These are phyloP conservation scores for Diplodia corticola DNA, from an alignment of 2,329 filamentous ascomycete species.

Conservation along the genomic window DNA sequence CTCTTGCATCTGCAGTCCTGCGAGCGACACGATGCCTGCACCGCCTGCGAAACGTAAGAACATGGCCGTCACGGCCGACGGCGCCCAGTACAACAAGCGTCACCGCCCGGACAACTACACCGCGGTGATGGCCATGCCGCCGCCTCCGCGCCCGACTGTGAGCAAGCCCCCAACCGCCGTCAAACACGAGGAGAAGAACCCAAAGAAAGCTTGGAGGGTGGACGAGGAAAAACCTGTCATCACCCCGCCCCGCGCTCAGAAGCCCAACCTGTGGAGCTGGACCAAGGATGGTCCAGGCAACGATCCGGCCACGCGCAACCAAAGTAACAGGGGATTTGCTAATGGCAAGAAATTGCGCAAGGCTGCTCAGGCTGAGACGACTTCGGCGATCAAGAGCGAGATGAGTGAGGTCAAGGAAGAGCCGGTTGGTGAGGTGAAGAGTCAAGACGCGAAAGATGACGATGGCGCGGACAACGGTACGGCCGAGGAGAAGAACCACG, in stretches of 20 bases:
- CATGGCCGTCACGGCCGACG: slow-evolving; percentile 32
- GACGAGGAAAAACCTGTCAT: neutral
- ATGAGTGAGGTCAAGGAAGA: neutral
- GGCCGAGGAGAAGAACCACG: neutral
- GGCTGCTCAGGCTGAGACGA: neutral
- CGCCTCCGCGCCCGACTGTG: slow-evolving; percentile 16
- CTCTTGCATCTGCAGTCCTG: neutral
- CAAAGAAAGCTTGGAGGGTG: neutral
- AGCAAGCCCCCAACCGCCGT: neutral
- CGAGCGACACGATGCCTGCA: neutral
- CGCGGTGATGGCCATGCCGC: slow-evolving; percentile 23
- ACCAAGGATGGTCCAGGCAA: slow-evolving; percentile 2
- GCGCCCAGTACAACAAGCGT: slow-evolving; percentile 40
- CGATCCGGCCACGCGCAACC: neutral
- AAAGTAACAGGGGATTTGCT: neutral
- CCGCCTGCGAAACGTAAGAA: slow-evolving; percentile 11
- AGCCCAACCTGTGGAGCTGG: slow-evolving; percentile 15
- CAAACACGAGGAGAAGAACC: neutral
- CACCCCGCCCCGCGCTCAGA: neutral
- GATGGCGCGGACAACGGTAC: no score
- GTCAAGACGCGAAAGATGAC: neutral
- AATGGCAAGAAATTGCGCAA: neutral
- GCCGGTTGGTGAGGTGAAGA: neutral
- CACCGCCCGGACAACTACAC: slow-evolving; percentile 35
- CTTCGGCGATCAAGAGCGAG: neutral